These are phyloP conservation scores for Penicillium sp. DNA, from an alignment of 2,329 filamentous ascomycete species.

Conservation along the genomic window DNA sequence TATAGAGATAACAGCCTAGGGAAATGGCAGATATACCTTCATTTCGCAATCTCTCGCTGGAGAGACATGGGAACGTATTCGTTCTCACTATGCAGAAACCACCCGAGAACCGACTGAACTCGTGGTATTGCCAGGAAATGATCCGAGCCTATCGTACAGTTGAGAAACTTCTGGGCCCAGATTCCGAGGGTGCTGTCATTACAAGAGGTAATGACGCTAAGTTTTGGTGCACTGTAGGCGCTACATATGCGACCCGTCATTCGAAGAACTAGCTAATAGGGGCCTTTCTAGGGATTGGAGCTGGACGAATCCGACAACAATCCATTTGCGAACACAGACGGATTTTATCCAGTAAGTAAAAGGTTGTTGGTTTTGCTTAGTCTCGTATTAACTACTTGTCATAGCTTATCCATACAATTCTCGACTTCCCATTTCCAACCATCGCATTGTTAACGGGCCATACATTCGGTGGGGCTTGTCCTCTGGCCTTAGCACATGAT, in stretches of 20 bases:
- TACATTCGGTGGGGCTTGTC: conserved; percentile 51
- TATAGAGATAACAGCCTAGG: background rate
- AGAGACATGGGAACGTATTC: conserved; percentile 49
- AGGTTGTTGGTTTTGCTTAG: conserved; percentile 14
- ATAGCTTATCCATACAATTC: conserved; percentile 47
- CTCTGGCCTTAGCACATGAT: conserved; percentile 50
- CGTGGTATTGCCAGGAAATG: conserved; percentile 53
- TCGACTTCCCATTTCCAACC: conserved; percentile 52
- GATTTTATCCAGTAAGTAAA: conserved; percentile 56
- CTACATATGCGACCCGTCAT: background rate
- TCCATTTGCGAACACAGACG: conserved; percentile 57
- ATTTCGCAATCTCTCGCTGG: conserved; percentile 47
- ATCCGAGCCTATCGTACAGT: conserved; percentile 52
- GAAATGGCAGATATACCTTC: conserved; percentile 27
- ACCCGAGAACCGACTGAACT: conserved; percentile 55
- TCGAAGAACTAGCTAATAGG: background rate
- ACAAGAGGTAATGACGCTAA: conserved; percentile 52
- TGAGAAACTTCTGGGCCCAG: conserved; percentile 47
- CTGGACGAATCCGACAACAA: conserved; percentile 50
- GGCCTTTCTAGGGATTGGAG: conserved; percentile 40
- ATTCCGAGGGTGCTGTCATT: conserved; percentile 54
- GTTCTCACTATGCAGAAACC: conserved; percentile 56
- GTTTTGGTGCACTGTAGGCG: conserved; percentile 48
- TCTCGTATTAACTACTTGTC: background rate
- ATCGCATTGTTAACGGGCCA: conserved; percentile 51